Base-by-base conservation (phyloP, 2,329 filamentous ascomycete species). In the Dactylellina leptospora region DNA sequence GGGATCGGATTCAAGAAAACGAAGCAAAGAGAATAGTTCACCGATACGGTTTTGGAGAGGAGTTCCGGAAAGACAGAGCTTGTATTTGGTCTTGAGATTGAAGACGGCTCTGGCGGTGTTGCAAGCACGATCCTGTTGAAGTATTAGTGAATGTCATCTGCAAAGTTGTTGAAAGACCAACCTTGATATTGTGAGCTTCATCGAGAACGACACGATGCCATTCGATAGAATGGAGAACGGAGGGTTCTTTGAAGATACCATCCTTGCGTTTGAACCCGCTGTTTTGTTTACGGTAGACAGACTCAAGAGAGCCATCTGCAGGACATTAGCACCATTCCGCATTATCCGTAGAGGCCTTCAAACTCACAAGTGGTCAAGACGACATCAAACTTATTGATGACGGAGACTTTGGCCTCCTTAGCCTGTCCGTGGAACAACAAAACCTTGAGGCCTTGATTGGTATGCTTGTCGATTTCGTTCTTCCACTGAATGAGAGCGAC, bases 401-500 rank as follows among this genome's bases (percentile, higher is more conserved):
- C 88, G 69, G 88, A 89, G 23, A 87, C 82, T 0, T 85, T 88
- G 77, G 96, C 86, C 25, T 85, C 85, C 81, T 96, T 97, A 54
- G 89, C 84, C 80, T 95, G 92, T 48, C 91, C 90, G 77, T 99
- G 95, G 76, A 90, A 93, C 36, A 97, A 87, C 55, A 97, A 87
- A 0, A 96, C 96, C 76, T 96, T 96, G 73, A 99, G 83, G 60
- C 89, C 92, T 28, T 92, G 92, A 76, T 95, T 88, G 0, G 95
- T 97, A 80, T 97, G 87, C 11, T 87, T 86, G 27, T 87, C 85
- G 69, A 93, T 93, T 80, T 93, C 90, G 4, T 87, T 86, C 75
- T 89, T 90, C 93, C 93, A 97, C 78, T 97, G 93, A 90, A 97
- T 96, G 53, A 97, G 82, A 40, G 93, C 93, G 40, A 97, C 93